Percentiles rank a stretch among this genome's conserved stretches.
phyloP scores from a whole-genome alignment of 768 basidiomycete species.

The Tubosaeta sp. region DNA sequence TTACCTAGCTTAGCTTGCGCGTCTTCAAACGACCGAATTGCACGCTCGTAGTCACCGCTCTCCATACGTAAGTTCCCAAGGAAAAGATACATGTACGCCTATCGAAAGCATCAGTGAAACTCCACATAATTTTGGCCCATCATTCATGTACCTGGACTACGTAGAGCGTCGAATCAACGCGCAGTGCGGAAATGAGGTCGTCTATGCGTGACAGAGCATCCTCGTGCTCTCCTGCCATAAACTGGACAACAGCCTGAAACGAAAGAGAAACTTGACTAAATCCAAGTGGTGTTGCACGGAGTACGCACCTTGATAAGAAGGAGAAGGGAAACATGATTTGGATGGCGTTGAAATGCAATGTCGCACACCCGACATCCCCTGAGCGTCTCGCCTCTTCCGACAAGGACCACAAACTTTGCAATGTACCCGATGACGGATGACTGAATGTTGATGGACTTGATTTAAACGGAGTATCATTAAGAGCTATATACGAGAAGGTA shows the following conservation, averaged over 20 bases:
- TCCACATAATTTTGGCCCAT: too few species aligned
- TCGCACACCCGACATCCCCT: not conserved
- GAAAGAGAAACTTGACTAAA: not conserved
- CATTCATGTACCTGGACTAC: not conserved
- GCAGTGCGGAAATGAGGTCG: not conserved
- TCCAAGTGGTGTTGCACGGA: too few species aligned
- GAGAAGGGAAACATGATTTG: not conserved
- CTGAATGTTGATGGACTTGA: too few species aligned
- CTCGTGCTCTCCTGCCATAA: slow-evolving; percentile 3
- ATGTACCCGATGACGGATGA: too few species aligned
- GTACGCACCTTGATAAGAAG: not conserved
- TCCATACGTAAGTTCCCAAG: not conserved
- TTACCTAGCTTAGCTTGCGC: not conserved
- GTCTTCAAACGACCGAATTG: not conserved
- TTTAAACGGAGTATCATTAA: too few species aligned
- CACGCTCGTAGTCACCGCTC: not conserved
- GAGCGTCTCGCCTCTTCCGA: not conserved
- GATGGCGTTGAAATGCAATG: not conserved
- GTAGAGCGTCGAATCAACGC: too few species aligned
- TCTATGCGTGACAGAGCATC: slow-evolving; percentile 1
- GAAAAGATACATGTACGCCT: not conserved
- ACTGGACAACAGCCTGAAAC: slow-evolving; percentile 1
- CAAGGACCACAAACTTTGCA: not conserved
- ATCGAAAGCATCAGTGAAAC: not conserved
- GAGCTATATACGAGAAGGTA: too few species aligned